Evolutionary conservation across 805 yeast species (phyloP).

Genomic region (Clavispora asparagi): DNA sequence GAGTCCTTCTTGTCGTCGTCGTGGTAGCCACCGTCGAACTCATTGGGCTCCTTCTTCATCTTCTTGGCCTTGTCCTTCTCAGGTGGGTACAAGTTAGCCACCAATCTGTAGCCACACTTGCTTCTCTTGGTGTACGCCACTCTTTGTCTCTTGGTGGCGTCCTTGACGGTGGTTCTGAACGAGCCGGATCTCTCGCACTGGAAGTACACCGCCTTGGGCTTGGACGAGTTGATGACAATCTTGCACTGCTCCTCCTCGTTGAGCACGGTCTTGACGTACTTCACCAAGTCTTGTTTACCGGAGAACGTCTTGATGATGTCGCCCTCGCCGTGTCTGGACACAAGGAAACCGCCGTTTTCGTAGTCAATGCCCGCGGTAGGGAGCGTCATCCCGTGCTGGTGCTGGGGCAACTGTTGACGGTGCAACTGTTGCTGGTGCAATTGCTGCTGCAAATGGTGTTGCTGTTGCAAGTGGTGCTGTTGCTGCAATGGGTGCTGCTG

Average conservation of each 20-base stretch:
- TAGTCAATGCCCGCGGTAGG: slow-evolving; percentile 16
- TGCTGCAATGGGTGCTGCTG: slow-evolving; percentile 12
- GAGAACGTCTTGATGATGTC: slow-evolving; percentile 19
- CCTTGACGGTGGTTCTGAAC: slow-evolving; percentile 44
- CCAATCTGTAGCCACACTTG: slow-evolving; percentile 43
- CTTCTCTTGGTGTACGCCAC: slow-evolving; percentile 44
- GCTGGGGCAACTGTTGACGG: slow-evolving; percentile 16
- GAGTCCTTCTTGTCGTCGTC: slow-evolving; percentile 17
- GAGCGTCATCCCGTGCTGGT: slow-evolving; percentile 16
- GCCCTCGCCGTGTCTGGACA: slow-evolving; percentile 17
- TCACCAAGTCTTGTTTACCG: slow-evolving; percentile 19
- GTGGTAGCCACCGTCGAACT: slow-evolving; percentile 16
- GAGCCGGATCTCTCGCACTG: slow-evolving; percentile 43
- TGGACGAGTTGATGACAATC: slow-evolving; percentile 42
- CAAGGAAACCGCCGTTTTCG: slow-evolving; percentile 16
- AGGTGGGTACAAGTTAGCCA: slow-evolving; percentile 34
- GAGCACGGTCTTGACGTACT: slow-evolving; percentile 34
- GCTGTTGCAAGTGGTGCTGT: slow-evolving; percentile 4
- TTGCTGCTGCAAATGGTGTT: slow-evolving; percentile 6
- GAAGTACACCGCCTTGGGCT: slow-evolving; percentile 45
- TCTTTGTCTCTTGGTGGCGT: slow-evolving; percentile 39
- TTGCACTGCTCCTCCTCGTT: slow-evolving; percentile 34
- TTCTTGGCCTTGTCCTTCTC: slow-evolving; percentile 38
- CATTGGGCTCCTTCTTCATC: slow-evolving; percentile 20
- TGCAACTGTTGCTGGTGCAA: slow-evolving; percentile 10